Conservation (phyloP, 202 grass and related monocot species). For the Elaeis oleifera region DNA sequence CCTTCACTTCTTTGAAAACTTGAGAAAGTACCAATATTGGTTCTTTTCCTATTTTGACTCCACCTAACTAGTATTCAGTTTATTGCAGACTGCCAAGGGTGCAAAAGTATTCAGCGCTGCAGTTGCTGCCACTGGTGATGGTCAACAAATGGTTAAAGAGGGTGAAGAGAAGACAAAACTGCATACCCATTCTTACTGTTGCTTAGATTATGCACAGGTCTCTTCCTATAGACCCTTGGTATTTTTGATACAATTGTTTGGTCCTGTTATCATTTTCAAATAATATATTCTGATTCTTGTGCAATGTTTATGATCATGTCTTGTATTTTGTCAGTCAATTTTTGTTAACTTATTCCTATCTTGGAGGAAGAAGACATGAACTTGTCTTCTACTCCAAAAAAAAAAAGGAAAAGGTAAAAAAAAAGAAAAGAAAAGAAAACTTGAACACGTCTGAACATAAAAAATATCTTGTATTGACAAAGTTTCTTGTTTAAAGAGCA, state of each 20-base stretch:
- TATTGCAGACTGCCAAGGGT: conserved; percentile 72
- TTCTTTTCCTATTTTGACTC: conserved; percentile 1
- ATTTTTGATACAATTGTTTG: neutral
- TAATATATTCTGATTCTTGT: too few relatives aligned
- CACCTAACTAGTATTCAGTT: neutral
- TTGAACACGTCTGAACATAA: too few relatives aligned
- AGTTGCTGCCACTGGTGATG: conserved; percentile 45
- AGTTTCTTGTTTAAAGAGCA: too few relatives aligned
- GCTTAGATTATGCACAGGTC: conserved; percentile 98
- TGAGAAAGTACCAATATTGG: neutral
- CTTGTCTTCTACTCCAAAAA: too few relatives aligned
- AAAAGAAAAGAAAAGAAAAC: too few relatives aligned
- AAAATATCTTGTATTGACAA: too few relatives aligned
- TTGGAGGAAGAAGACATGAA: too few relatives aligned
- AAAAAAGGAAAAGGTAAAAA: too few relatives aligned
- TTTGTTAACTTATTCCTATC: too few relatives aligned
- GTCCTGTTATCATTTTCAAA: conserved; percentile 8
- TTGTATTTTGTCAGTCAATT: too few relatives aligned
- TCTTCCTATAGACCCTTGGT: neutral
- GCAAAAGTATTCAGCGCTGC: conserved; percentile 73
- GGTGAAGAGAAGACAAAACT: conserved; percentile 94
- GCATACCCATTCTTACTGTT: conserved; percentile 96
- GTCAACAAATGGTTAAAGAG: conserved; percentile 51
- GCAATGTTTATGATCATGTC: too few relatives aligned
- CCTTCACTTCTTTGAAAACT: too few relatives aligned